Percentiles rank a stretch among this genome's conserved stretches.
phyloP scores from a whole-genome alignment of 352 stramenopile species.

The Saprolegnia diclina region DNA sequence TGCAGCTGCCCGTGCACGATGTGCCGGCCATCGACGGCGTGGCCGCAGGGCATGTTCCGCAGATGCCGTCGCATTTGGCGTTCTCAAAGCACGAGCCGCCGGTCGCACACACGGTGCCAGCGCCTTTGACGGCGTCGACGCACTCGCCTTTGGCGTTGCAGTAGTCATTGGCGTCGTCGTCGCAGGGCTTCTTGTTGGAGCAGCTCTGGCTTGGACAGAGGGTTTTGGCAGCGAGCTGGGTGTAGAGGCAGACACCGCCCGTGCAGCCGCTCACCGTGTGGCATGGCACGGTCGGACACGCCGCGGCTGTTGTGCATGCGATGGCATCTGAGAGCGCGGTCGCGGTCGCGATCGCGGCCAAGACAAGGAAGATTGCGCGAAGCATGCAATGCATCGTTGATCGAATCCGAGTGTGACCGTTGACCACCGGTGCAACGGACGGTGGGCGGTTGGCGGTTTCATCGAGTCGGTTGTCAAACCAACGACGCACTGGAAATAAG shows the following conservation, averaged over 20 bases:
- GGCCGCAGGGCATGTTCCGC: not conserved
- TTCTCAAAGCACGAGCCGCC: not conserved
- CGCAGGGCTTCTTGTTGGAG: not conserved
- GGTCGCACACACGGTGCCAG: not conserved
- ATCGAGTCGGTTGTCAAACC: too few species aligned
- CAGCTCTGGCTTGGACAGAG: not conserved
- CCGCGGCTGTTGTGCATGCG: not conserved
- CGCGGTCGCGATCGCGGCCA: not conserved
- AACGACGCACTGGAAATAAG: too few species aligned
- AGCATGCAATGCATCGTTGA: not conserved
- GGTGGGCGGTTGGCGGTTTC: too few species aligned
- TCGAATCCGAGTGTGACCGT: not conserved
- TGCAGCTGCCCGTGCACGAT: not conserved
- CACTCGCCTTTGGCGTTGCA: not conserved
- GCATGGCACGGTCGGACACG: not conserved
- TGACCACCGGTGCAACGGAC: not conserved
- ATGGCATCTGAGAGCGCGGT: not conserved
- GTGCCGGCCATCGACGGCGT: not conserved
- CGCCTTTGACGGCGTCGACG: not conserved
- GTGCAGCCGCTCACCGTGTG: not conserved
- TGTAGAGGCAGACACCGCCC: not conserved
- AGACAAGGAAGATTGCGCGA: not conserved
- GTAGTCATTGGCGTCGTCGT: not conserved
- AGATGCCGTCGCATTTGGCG: not conserved
- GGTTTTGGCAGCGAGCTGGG: not conserved